These are phyloP conservation scores for Pinus tabuliformis DNA, from an alignment of 75 land plant genomes.

Conservation along the genomic window DNA sequence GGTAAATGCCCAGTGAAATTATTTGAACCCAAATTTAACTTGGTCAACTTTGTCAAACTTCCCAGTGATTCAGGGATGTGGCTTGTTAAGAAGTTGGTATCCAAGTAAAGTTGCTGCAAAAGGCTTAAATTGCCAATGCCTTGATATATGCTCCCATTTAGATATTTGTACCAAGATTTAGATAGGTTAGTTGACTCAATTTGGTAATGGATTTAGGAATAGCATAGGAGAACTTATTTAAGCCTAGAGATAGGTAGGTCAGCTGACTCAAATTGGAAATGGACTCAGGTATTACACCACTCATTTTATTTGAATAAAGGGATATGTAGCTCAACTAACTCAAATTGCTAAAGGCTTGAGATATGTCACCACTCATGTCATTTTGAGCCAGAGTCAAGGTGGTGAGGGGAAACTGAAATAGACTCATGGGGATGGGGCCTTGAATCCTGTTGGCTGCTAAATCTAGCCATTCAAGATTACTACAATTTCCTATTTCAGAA, in stretches of 20 bases:
- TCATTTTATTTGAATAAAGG: not conserved
- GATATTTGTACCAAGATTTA: too few species aligned
- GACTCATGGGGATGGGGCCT: not conserved
- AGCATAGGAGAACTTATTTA: not conserved
- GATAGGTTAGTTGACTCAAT: too few species aligned
- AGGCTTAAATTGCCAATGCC: too few species aligned
- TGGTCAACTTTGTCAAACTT: conserved; percentile 1
- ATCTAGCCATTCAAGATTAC: not conserved
- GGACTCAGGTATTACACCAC: too few species aligned
- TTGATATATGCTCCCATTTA: too few species aligned
- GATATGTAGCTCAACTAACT: not conserved
- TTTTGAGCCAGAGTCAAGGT: not conserved
- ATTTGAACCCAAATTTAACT: conserved; percentile 45
- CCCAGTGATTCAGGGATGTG: too few species aligned
- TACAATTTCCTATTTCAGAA: conserved; percentile 2
- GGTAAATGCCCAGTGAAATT: conserved; percentile 17
- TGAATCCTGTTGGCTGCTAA: not conserved
- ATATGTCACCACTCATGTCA: not conserved
- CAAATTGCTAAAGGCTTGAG: not conserved
- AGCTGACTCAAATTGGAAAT: too few species aligned
- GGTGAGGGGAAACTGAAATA: not conserved
- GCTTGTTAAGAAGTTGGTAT: too few species aligned
- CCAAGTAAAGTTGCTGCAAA: too few species aligned
- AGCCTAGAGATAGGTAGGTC: too few species aligned
- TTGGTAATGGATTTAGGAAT: too few species aligned